phyloP scores from a whole-genome alignment of 371 early-diverging fungal species.

The Apophysomyces variabilis region DNA sequence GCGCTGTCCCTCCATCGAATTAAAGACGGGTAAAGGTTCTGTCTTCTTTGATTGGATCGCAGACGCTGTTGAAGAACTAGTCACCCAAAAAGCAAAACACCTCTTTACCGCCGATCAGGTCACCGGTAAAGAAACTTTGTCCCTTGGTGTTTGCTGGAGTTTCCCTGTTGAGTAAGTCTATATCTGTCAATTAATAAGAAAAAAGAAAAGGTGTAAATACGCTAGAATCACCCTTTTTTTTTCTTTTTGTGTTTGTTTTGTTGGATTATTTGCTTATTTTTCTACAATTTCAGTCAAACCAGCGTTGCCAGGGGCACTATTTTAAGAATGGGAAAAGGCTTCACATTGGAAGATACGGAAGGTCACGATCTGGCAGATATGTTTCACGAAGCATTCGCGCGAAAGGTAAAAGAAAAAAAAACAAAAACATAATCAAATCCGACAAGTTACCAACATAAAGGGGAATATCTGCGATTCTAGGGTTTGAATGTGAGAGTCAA shows the following conservation, averaged over 20 bases:
- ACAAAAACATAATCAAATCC: too few relatives aligned
- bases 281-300: constrained; percentile 62
- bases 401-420: constrained; percentile 52
- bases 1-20: constrained; percentile 44
- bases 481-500: constrained; percentile 72
- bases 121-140: constrained; percentile 41
- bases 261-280: not conserved
- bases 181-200: too few relatives aligned
- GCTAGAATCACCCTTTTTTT: not conserved
- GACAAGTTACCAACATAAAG: too few relatives aligned
- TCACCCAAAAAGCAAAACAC: constrained; percentile 33
- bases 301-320: constrained; percentile 74
- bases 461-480: constrained; percentile 23
- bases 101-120: constrained; percentile 34
- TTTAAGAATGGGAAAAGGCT: constrained; percentile 93
- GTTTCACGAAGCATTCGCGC: constrained; percentile 78
- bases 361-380: constrained; percentile 84
- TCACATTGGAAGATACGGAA: constrained; percentile 73
- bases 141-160: constrained; percentile 56
- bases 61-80: constrained; percentile 52
- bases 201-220: not conserved
- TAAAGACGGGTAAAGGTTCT: constrained; percentile 68
- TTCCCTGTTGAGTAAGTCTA: constrained; percentile 54
- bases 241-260: not conserved
- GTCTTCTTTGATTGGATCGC: constrained; percentile 93